Conservation (phyloP, 176 grass and related monocot genomes). For the Lolium perenne region DNA sequence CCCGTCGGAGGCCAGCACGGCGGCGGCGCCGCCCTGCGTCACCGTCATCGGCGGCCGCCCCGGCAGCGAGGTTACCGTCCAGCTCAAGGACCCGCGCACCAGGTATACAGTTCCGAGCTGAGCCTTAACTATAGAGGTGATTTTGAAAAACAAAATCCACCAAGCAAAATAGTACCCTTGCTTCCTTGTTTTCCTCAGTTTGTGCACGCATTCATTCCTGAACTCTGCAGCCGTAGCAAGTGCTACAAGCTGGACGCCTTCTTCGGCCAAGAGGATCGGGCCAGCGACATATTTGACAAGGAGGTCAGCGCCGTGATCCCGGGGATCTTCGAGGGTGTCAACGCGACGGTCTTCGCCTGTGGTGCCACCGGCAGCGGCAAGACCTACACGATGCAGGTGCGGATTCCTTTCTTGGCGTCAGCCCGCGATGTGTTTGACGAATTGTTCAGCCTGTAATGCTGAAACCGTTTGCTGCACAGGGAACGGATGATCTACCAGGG, state of each 20-base stretch:
- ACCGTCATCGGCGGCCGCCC: slow-evolving; percentile 47
- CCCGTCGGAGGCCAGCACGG: slow-evolving; percentile 48
- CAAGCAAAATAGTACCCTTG: background rate
- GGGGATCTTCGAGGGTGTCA: slow-evolving; percentile 66
- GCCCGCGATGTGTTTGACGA: background rate
- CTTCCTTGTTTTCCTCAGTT: background rate
- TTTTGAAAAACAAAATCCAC: no score
- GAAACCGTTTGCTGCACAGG: slow-evolving; percentile 40
- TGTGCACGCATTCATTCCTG: background rate
- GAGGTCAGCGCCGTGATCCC: slow-evolving; percentile 72
- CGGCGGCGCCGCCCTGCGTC: slow-evolving; percentile 48
- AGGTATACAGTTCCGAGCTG: slow-evolving; percentile 45
- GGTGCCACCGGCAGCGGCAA: slow-evolving; percentile 86
- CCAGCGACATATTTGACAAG: slow-evolving; percentile 60
- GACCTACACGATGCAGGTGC: slow-evolving; percentile 90
- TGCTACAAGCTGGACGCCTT: slow-evolving; percentile 81
- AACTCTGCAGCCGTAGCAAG: slow-evolving; percentile 61
- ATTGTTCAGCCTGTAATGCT: slow-evolving; percentile 15
- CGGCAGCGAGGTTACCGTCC: slow-evolving; percentile 62
- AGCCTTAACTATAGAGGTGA: no score
- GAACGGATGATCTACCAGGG: slow-evolving; percentile 64
- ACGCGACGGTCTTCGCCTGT: slow-evolving; percentile 75
- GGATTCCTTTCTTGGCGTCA: background rate
- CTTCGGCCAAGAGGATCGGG: slow-evolving; percentile 60
- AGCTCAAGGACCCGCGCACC: slow-evolving; percentile 76